These are phyloP conservation scores for Nephelium lappaceum DNA, from an alignment of 345 rosid genomes.

Conservation along the genomic window DNA sequence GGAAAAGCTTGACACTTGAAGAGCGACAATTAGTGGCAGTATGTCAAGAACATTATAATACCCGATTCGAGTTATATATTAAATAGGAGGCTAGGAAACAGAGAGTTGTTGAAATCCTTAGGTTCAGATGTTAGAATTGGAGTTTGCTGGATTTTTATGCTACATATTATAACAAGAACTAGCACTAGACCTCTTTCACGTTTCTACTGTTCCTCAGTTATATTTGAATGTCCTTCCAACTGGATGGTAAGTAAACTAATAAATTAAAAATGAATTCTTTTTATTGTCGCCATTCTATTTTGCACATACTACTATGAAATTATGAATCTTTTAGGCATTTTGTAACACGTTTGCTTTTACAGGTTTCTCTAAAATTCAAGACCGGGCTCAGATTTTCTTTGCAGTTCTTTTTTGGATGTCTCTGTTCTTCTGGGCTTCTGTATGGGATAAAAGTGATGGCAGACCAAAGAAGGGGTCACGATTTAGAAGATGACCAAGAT, in stretches of 20 bases:
- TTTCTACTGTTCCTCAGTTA: neutral
- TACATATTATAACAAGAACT: no score
- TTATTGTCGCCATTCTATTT: neutral
- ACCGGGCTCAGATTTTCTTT: conserved; percentile 65
- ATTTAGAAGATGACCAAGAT: conserved; percentile 51
- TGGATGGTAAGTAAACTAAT: neutral
- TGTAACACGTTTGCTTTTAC: conserved; percentile 10
- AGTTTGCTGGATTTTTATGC: no score
- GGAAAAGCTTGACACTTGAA: neutral
- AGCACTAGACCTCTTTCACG: neutral
- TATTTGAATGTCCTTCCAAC: neutral
- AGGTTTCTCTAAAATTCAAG: conserved; percentile 60
- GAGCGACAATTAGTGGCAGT: no score
- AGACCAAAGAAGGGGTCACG: conserved; percentile 59
- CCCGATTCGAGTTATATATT: no score
- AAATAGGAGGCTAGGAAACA: no score
- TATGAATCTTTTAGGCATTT: conserved; percentile 4
- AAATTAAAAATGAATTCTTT: no score
- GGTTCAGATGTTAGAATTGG: no score
- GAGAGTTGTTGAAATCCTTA: no score
- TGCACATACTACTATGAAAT: neutral
- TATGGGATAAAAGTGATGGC: conserved; percentile 61
- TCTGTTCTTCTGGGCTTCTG: conserved; percentile 89
- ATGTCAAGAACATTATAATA: no score
- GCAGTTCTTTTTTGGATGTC: conserved; percentile 97